Base-by-base conservation (phyloP, 1,139 yeast species). In the Sugiyamaella grinbergsii region DNA sequence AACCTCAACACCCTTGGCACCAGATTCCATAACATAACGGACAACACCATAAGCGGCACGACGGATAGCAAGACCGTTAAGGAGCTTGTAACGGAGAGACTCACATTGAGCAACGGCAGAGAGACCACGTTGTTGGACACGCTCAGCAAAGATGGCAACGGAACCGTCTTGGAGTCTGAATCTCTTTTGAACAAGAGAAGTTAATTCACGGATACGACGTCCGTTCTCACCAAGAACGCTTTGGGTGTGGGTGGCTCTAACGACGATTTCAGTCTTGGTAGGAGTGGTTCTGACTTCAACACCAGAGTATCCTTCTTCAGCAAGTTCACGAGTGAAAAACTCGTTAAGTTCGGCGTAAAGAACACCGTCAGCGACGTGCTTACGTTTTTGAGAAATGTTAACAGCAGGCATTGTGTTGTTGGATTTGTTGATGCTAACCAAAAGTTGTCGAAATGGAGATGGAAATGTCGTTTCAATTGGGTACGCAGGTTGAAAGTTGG, bases 1-100 rank as follows among this genome's bases (percentile, higher is more conserved):
- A 76, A 91, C 98, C 81, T 93, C 98, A 72, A 94, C 97, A 90
- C 99, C 99, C 88, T 94, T 94, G 74, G 98, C 99, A 79, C 98
- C 98, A 65, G 98, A 90, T 78, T 91, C 98, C 97, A 93, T 94
- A 72, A 95, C 96, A 83, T 85, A 90, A 84, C 98, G 91, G 79
- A 94, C 95, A 71, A 94, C 98, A 89, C 98, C 98, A 88, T 93
- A 93, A 71, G 98, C 98, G 71, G 98, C 98, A 83, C 98, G 89
- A 84, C 98, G 91, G 82, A 93, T 90, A 74, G 98, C 97, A 75
- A 93, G 85, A 82, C 98, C 98, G 80, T 85, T 87, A 74, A 94
- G 87, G 73, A 93, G 86, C 83, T 93, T 93, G 89, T 93, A 85
- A 78, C 91, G 91, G 76, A 93, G 84, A 69, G 96, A 94, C 83